Conservation (phyloP, 345 rosid genomes). For the Pugionium cornutum region DNA sequence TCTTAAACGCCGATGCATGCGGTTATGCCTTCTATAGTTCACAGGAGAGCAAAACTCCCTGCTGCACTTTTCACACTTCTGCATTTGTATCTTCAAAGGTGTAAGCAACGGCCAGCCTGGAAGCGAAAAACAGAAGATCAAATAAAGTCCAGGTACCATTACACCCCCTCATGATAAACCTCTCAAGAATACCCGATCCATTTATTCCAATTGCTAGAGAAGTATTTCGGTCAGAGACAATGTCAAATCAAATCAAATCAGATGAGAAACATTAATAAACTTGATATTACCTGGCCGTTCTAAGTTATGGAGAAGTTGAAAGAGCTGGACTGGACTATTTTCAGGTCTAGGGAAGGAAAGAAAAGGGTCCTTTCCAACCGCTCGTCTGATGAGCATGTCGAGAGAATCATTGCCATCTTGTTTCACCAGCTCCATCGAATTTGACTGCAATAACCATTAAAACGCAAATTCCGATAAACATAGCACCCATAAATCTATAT, state of each 20-base stretch:
- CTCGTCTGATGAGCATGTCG: slow-evolving; percentile 60
- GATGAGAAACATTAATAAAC: background rate
- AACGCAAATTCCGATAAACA: background rate
- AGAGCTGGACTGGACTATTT: slow-evolving; percentile 77
- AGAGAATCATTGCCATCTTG: slow-evolving; percentile 72
- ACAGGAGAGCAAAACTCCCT: slow-evolving; percentile 87
- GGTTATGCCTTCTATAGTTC: slow-evolving; percentile 82
- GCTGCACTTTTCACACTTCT: slow-evolving; percentile 88
- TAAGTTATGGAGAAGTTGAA: slow-evolving; percentile 81
- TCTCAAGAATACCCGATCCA: slow-evolving; percentile 1
- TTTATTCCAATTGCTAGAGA: slow-evolving; percentile 5
- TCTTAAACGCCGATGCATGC: slow-evolving; percentile 82
- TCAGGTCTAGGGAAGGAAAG: slow-evolving; percentile 66
- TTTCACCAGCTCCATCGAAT: slow-evolving; percentile 59
- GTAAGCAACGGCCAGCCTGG: slow-evolving; percentile 93
- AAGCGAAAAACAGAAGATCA: slow-evolving; percentile 24
- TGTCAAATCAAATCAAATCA: background rate
- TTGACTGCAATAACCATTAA: slow-evolving; percentile 34
- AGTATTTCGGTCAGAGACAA: background rate
- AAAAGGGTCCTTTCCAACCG: slow-evolving; percentile 51
- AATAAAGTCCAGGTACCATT: no score
- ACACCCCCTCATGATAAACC: background rate
- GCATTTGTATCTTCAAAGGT: slow-evolving; percentile 86
- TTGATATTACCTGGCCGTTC: slow-evolving; percentile 68
- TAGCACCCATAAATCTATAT: background rate